phyloP scores from a whole-genome alignment of 331 rosid species.

The Phaseolus coccineus region DNA sequence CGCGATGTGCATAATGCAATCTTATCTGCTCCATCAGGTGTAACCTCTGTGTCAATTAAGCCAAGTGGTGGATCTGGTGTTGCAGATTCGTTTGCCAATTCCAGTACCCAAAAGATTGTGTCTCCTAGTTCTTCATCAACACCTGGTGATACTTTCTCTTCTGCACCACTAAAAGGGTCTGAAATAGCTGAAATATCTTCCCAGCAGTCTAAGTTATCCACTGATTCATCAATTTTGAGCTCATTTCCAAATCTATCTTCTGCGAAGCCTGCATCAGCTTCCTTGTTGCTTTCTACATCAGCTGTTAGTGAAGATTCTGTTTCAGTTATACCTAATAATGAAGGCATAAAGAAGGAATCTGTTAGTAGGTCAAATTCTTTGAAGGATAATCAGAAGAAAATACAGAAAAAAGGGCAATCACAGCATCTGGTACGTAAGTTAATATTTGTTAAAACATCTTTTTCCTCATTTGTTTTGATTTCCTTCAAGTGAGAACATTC shows the following conservation, averaged over 20 bases:
- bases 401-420: constrained; percentile 58
- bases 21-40: constrained; percentile 48
- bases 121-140: constrained; percentile 49
- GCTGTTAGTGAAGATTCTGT: constrained; percentile 49
- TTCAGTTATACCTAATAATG: constrained; percentile 50
- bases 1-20: constrained; percentile 55
- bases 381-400: constrained; percentile 70
- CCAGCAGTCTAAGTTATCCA: constrained; percentile 47
- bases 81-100: constrained; percentile 49
- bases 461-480: constrained; percentile 23
- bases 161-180: constrained; percentile 50
- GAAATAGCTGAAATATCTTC: constrained; percentile 49
- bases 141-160: constrained; percentile 53
- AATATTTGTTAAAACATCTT: background rate
- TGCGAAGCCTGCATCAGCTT: constrained; percentile 44
- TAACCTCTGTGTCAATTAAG: constrained; percentile 60
- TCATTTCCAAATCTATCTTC: constrained; percentile 47
- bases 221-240: constrained; percentile 45
- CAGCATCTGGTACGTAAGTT: constrained; percentile 66
- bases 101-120: constrained; percentile 60
- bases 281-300: constrained; percentile 47
- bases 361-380: constrained; percentile 67
- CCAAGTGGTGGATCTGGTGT: constrained; percentile 52
- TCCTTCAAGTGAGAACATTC: constrained; percentile 6
- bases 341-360: constrained; percentile 60